Evolutionary conservation across 1,139 yeast species (phyloP).

Genomic region (Debaryomyces psychrophilus): DNA sequence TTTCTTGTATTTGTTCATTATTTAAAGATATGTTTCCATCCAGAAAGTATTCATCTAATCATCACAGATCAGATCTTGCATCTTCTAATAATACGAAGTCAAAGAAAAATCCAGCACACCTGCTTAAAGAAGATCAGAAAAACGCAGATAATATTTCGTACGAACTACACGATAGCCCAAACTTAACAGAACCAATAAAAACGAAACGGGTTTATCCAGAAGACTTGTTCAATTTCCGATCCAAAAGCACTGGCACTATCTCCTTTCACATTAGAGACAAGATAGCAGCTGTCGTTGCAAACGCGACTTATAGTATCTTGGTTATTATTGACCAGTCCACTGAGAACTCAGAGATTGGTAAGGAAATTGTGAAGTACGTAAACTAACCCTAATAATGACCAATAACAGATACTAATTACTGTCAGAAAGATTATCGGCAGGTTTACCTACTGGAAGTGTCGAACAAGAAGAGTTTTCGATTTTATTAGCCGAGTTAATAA

Average conservation of each 20-base stretch:
- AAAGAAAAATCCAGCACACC: neutral
- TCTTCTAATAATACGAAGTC: neutral
- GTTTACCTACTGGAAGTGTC: neutral
- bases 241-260: neutral
- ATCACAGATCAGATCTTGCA: neutral
- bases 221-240: neutral
- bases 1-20: neutral
- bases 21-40: neutral
- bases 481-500: neutral
- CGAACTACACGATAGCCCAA: neutral
- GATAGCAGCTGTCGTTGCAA: constrained; percentile 3
- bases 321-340: neutral
- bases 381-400: neutral
- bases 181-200: neutral
- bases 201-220: neutral
- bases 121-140: neutral
- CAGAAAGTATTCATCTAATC: neutral
- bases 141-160: neutral
- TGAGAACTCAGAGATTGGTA: constrained; percentile 5
- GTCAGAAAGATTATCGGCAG: neutral
- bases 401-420: neutral
- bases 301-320: neutral
- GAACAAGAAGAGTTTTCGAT: neutral
- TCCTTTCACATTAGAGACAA: constrained; percentile 4
- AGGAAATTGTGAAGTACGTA: constrained; percentile 5